Conservation (phyloP, 2,329 filamentous ascomycete genomes). For the Colletotrichum tamarilloi region DNA sequence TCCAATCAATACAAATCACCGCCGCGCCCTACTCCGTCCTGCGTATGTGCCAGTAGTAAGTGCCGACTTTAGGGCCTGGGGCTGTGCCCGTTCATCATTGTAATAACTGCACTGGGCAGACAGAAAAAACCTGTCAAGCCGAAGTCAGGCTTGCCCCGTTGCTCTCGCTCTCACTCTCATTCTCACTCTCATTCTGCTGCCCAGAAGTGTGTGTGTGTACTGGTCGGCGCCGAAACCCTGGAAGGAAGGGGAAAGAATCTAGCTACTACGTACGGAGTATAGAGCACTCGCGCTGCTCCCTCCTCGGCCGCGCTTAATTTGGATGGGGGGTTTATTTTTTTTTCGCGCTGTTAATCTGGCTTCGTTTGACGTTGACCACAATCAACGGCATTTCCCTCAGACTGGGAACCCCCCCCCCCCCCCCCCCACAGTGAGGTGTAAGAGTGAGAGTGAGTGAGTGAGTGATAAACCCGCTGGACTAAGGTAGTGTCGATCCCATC, state of each 20-base stretch:
- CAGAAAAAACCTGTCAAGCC: not conserved
- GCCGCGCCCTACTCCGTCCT: not conserved
- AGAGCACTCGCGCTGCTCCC: too few species aligned
- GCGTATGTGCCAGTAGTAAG: not conserved
- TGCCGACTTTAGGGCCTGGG: not conserved
- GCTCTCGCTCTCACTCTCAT: too few species aligned
- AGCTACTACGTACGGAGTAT: too few species aligned
- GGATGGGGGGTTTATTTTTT: not conserved
- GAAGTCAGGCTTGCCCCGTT: not conserved
- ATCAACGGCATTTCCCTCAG: not conserved
- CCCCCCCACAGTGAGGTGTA: not conserved
- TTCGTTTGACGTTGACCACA: not conserved
- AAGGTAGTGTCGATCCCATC: not conserved
- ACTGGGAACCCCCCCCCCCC: not conserved
- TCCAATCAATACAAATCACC: slow-evolving; percentile 11
- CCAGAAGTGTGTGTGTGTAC: too few species aligned
- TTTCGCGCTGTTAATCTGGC: not conserved
- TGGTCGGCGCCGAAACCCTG: not conserved
- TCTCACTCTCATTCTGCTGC: not conserved
- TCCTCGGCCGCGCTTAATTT: not conserved
- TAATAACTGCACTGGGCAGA: not conserved
- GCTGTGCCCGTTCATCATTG: too few species aligned
- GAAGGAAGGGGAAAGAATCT: too few species aligned
- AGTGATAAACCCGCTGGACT: not conserved
- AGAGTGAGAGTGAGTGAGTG: not conserved